These are phyloP conservation scores for Sisymbrium altissimum DNA, from an alignment of 345 rosid species.

Conservation along the genomic window DNA sequence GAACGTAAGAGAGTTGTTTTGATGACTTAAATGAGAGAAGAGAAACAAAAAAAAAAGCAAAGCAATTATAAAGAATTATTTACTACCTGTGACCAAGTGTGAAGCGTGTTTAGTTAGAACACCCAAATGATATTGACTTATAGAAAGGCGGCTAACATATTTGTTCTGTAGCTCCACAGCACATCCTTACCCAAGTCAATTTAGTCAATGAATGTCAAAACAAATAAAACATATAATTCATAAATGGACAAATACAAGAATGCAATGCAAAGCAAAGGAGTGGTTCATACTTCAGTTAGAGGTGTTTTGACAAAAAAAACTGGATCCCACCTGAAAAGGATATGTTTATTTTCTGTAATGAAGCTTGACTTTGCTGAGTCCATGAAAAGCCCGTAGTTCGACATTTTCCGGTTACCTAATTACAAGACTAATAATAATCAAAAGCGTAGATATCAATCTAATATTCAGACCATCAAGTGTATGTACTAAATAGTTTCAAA, in stretches of 20 bases:
- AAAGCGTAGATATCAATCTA: too few species aligned
- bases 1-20: background rate
- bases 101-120: background rate
- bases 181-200: background rate
- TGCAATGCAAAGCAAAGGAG: background rate
- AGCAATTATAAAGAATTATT: background rate
- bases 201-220: background rate
- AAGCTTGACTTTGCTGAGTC: too few species aligned
- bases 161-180: background rate
- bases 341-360: background rate
- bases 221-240: background rate
- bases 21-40: too few species aligned
- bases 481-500: too few species aligned
- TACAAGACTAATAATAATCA: too few species aligned
- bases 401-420: too few species aligned
- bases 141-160: conserved; percentile 6
- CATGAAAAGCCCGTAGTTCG: too few species aligned
- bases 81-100: background rate
- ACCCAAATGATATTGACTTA: conserved; percentile 6
- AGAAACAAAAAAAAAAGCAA: too few species aligned
- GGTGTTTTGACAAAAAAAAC: background rate
- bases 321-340: background rate
- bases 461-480: background rate
- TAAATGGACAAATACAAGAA: background rate
- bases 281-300: background rate